Evolutionary conservation across 2,329 filamentous ascomycete genomes (phyloP).

Genomic region (Colletotrichum paranaense): DNA sequence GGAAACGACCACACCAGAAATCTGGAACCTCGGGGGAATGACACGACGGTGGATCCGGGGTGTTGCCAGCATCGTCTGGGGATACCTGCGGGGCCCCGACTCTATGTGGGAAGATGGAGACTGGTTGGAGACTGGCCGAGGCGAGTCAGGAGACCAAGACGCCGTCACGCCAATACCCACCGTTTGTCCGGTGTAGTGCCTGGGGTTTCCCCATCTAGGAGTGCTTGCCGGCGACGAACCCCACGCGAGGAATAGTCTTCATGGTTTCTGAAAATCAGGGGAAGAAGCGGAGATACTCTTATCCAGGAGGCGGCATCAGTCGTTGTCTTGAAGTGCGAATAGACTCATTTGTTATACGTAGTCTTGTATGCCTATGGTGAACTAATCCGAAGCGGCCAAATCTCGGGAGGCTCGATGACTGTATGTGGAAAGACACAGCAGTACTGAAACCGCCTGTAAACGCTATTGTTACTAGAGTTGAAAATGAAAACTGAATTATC

Average conservation of each 20-base stretch:
- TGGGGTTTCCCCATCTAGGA: slow-evolving; percentile 22
- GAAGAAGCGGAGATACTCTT: not conserved
- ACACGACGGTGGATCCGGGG: slow-evolving; percentile 17
- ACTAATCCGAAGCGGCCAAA: too few species aligned
- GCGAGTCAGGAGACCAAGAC: slow-evolving; percentile 2
- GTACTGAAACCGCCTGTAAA: too few species aligned
- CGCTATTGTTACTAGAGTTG: not conserved
- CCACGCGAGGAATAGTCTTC: not conserved
- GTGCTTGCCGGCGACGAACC: not conserved
- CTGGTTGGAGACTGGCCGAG: slow-evolving; percentile 14
- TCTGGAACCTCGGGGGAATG: slow-evolving; percentile 15
- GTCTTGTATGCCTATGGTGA: not conserved
- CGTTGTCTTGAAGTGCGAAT: not conserved
- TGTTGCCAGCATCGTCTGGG: slow-evolving; percentile 24
- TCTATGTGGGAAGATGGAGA: slow-evolving; percentile 10
- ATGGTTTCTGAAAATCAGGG: not conserved
- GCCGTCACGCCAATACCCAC: slow-evolving; percentile 11
- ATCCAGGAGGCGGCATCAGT: not conserved
- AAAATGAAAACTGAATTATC: not conserved
- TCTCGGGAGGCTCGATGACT: too few species aligned
- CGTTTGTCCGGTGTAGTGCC: slow-evolving; percentile 10
- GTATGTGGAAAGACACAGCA: too few species aligned
- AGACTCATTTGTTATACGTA: not conserved
- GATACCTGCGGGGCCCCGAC: slow-evolving; percentile 3
- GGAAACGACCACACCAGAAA: slow-evolving; percentile 4